Percentiles rank a stretch among this genome's conserved stretches.
Evolutionary conservation across 768 basidiomycete genomes (phyloP).

Genomic region (Phaeotremella skinneri): DNA sequence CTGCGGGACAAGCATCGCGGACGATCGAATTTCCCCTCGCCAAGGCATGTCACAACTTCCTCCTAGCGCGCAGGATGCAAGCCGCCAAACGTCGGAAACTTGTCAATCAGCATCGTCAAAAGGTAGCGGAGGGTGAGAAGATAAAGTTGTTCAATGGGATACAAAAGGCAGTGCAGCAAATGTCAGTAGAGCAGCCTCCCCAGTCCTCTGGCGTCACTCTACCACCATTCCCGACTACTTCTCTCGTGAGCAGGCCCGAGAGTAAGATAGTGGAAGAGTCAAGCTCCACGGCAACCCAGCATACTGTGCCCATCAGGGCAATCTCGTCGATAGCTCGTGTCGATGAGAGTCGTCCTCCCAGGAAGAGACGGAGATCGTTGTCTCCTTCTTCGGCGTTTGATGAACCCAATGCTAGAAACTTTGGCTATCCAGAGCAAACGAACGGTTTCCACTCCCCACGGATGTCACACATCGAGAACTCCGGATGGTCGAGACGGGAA

Average conservation of each 20-base stretch:
- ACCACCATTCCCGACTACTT: not conserved
- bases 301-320: not conserved
- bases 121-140: not conserved
- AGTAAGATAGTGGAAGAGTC: too few relatives aligned
- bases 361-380: not conserved
- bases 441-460: too few relatives aligned
- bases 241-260: not conserved
- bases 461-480: too few relatives aligned
- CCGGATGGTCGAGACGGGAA: too few relatives aligned
- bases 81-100: conserved; percentile 10
- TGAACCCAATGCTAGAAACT: too few relatives aligned
- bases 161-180: not conserved
- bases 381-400: conserved; percentile 2
- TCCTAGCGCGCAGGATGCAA: conserved; percentile 15
- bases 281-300: too few relatives aligned
- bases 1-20: conserved; percentile 2
- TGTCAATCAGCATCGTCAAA: not conserved
- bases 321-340: not conserved
- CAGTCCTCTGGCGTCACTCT: not conserved
- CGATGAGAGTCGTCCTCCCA: not conserved
- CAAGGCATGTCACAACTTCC: conserved; percentile 37
- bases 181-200: not conserved
- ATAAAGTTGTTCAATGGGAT: not conserved
- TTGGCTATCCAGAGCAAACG: too few relatives aligned
- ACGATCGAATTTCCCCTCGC: conserved; percentile 14